Base-by-base conservation (phyloP, 2,329 filamentous ascomycete species). In the Hansfordia pulvinata region DNA sequence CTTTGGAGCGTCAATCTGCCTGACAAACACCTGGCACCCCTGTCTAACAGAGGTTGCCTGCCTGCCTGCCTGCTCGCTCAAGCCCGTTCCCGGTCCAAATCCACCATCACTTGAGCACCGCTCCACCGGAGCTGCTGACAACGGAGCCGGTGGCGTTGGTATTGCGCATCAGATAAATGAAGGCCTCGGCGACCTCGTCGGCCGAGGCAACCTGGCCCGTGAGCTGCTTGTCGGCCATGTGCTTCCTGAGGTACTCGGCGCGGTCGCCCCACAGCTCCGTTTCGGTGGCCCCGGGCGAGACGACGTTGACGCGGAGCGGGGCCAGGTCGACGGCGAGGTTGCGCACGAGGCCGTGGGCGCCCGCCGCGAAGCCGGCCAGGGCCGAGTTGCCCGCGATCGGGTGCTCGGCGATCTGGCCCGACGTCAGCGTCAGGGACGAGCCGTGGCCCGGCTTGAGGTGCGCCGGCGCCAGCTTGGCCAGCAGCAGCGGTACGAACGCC, bases 271-370 rank as follows among this genome's bases (percentile, higher is more conserved):
- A 60, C 17, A 64, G 28, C 21, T 58, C 56, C 5, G 68, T 72
- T 20, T 58, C 44, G 0, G 67, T 54, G 0, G 56, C 51, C 0
- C 74, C 76, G 0, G 72, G 70, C 28, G 49, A 54, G 2, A 80
- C 66, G 1, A 63, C 41, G 41, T 81, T 81, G 15, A 78, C 72
- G 2, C 76, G 52, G 7, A 78, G 47, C 0, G 76, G 76, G 34
- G 60, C 62, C 29, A 82, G 40, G 38, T 80, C 74, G 17, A 78
- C 39, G 2, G 75, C 75, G 18, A 81, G 48, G 3, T 56, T 61
- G 2, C 65, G 54, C 3, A 58, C 54, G 42, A 77, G 55, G 3
- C 62, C 58, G 26, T 69, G 54, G 6, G 69, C 35, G 1, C 61
- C 71, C 0, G 63, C 58, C 0, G 57, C 60, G 27, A 60, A 64